These are phyloP conservation scores for Hydnomerulius pinastri DNA, from an alignment of 768 basidiomycete species.

Conservation along the genomic window DNA sequence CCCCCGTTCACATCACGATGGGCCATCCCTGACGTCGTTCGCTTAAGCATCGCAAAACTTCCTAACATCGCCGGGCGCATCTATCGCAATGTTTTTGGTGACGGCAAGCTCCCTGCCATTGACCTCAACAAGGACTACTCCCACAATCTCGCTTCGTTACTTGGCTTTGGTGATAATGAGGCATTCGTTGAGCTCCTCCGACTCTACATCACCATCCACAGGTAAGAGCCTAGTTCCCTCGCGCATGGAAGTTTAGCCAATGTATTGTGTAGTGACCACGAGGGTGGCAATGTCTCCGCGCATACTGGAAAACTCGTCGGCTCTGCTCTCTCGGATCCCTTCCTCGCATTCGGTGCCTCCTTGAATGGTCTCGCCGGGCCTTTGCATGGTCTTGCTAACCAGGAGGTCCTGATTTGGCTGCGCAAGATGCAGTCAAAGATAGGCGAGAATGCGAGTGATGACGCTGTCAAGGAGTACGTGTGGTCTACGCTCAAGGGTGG, in stretches of 20 bases:
- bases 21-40: constrained; percentile 4
- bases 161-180: constrained; percentile 87
- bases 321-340: constrained; percentile 95
- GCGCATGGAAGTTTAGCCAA: not conserved
- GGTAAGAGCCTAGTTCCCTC: constrained; percentile 35
- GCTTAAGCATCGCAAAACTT: constrained; percentile 84
- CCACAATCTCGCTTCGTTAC: constrained; percentile 83
- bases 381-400: constrained; percentile 95
- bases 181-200: constrained; percentile 93
- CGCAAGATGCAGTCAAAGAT: constrained; percentile 90
- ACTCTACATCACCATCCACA: constrained; percentile 97
- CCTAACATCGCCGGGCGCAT: constrained; percentile 95
- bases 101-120: constrained; percentile 85
- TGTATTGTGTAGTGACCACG: constrained; percentile 70
- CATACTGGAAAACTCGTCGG: constrained; percentile 93
- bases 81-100: constrained; percentile 84
- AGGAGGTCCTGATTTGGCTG: constrained; percentile 95
- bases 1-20: not conserved
- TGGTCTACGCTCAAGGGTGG: constrained; percentile 94
- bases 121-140: constrained; percentile 87
- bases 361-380: constrained; percentile 97
- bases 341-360: constrained; percentile 91
- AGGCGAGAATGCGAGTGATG: constrained; percentile 83
- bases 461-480: constrained; percentile 89
- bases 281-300: constrained; percentile 97